Percentiles rank a stretch among this genome's conserved stretches.
Evolutionary conservation across 2,329 filamentous ascomycete genomes (phyloP).

Genomic region (Phaeosphaeria sp.): DNA sequence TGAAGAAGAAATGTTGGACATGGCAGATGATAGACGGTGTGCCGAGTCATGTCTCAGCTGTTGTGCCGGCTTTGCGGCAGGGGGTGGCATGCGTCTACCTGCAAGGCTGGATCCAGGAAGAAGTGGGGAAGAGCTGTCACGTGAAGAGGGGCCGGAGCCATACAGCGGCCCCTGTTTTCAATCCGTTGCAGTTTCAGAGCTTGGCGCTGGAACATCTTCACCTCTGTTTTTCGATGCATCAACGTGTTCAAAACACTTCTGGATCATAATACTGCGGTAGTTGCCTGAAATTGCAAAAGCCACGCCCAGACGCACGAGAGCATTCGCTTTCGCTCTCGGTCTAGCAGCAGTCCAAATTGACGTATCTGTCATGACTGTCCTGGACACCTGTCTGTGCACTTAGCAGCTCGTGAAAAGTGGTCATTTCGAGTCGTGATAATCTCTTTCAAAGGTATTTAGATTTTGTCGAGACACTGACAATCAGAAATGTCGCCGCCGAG

Average conservation of each 20-base stretch:
- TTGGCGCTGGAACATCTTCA: slow-evolving; percentile 21
- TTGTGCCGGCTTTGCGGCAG: slow-evolving; percentile 9
- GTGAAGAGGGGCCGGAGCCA: slow-evolving; percentile 7
- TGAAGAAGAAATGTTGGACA: slow-evolving; percentile 17
- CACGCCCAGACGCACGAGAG: not conserved
- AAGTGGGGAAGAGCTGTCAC: slow-evolving; percentile 15
- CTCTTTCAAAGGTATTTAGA: no score
- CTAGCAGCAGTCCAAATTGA: no score
- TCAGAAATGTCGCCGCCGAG: slow-evolving; percentile 31
- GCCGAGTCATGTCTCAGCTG: slow-evolving; percentile 16
- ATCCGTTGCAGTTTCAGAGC: slow-evolving; percentile 22
- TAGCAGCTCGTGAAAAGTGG: no score
- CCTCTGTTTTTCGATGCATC: slow-evolving; percentile 14
- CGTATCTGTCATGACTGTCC: no score
- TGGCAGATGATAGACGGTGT: slow-evolving; percentile 13
- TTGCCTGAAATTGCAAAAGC: not conserved
- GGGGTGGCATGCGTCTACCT: slow-evolving; percentile 12
- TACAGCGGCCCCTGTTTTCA: not conserved
- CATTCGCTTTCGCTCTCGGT: not conserved
- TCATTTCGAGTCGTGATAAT: no score
- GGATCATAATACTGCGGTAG: slow-evolving; percentile 5
- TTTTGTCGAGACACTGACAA: slow-evolving; percentile 41
- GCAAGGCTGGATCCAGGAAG: slow-evolving; percentile 7
- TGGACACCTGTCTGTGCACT: no score
- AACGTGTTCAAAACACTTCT: slow-evolving; percentile 20